Base-by-base conservation (phyloP, 768 basidiomycete genomes). In the Punctularia strigosozonata region DNA sequence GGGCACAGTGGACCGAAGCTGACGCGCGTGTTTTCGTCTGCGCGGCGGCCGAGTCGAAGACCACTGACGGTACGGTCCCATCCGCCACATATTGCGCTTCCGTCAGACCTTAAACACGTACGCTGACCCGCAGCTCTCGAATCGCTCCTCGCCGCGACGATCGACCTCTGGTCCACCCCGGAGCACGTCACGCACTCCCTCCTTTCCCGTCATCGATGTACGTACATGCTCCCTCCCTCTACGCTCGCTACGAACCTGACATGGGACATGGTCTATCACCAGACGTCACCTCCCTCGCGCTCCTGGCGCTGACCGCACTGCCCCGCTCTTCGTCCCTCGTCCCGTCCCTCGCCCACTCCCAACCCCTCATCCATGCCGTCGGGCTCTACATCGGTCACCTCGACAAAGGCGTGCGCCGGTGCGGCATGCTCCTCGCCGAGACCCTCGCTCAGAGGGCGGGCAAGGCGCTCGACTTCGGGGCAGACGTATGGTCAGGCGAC, bases 371-470 rank as follows among this genome's bases (percentile, higher is more conserved):
- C 44, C 60, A 64, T 17, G 75, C 75, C 10, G 67, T 95, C 33
- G 73, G 79, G 5, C 57, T 60, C 4, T 97, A 95, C 51, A 75
- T 99, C 32, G 68, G 68, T 1, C 88, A 94, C 56, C 59, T 78
- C 5, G 88, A 94, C 38, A 59, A 65, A 1, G 66, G 77, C 3
- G 70, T 95, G 15, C 79, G 94, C 3, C 71, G 80, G 19, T 84
- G 89, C 47, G 95, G 95, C 3, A 94, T 99, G 90, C 69, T 97
- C 24, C 77, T 75, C 1, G 94, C 86, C 1, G 94, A 99, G 58
- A 64, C 81, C 14, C 69, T 82, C 6, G 84, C 88, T 1, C 61
- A 64, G 4, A 62, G 64, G 20, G 65, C 66, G 12, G 71, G 76
- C 5, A 83, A 82, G 53, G 69, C 68, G 35, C 64, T 97, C 17